Base-by-base conservation (phyloP, 805 yeast genomes). In the Candida incommunis region DNA sequence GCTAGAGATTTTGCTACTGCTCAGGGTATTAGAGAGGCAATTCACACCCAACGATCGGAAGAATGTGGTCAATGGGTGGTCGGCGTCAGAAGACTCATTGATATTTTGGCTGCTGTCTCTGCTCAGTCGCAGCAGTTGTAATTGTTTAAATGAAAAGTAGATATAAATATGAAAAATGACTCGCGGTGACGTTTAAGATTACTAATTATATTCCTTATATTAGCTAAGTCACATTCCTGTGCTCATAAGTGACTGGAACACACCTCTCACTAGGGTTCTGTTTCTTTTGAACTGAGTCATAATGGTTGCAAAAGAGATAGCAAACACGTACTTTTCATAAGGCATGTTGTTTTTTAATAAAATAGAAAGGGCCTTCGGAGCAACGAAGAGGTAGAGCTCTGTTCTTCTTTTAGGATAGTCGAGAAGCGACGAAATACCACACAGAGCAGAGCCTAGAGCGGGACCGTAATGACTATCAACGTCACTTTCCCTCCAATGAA, bases 1-100 rank as follows among this genome's bases (percentile, higher is more conserved):
- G 61, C 56, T 9, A 70, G 71, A 48, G 80, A 85, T 48, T 83
- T 66, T 58, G 60, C 63, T 3, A 66, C 66, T 15, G 96, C 97
- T 1, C 63, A 70, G 44, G 61, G 70, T 1, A 50, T 55, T 23
- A 64, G 58, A 20, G 53, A 75, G 26, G 75, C 76, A 43, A 72
- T 92, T 48, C 74, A 82, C 21, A 71, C 85, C 4, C 71, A 74
- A 29, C 71, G 75, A 50, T 72, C 80, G 22, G 75, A 72, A 22
- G 94, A 88, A 61, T 76, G 82, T 51, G 96, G 95, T 13, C 78
- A 81, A 55, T 92, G 98, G 98, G 75, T 82, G 67, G 76, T 82
- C 25, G 98, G 98, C 54, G 80, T 92, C 41, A 86, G 82, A 63
- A 77, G 96, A 54, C 71, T 92, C 50, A 77, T 90, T 49, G 81